A percentile compares a stretch with the other conserved stretches of the same genome.
These are phyloP conservation scores for Lactuca sativa DNA, from an alignment of 129 eudicot genomes.

Conservation along the genomic window DNA sequence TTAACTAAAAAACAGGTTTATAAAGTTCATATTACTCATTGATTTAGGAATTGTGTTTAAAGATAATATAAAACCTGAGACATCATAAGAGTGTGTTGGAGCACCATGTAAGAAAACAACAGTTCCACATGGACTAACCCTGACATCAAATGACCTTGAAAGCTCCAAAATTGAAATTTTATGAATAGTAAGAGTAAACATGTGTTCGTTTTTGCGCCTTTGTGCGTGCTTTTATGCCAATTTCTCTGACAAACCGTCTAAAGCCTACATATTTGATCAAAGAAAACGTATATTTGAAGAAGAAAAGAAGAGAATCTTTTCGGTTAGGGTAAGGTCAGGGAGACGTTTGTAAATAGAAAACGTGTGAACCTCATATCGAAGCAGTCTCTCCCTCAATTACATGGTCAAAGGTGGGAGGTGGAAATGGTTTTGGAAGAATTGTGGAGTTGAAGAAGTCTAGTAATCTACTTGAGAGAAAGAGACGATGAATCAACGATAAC, in stretches of 20 bases:
- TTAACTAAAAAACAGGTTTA: constrained; percentile 2
- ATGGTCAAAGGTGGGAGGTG: no score
- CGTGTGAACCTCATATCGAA: no score
- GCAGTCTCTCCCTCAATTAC: no score
- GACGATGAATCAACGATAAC: no score
- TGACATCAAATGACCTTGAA: constrained; percentile 70
- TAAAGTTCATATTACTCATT: not conserved
- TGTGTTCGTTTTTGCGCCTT: not conserved
- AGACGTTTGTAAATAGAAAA: no score
- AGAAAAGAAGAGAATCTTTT: no score
- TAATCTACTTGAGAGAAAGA: no score
- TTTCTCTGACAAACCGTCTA: constrained; percentile 92
- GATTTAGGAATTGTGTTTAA: not conserved
- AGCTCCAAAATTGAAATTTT: constrained; percentile 6
- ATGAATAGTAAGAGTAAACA: not conserved
- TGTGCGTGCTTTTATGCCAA: constrained; percentile 50
- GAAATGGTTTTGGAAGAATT: no score
- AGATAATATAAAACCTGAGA: constrained; percentile 57
- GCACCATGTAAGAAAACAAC: constrained; percentile 93
- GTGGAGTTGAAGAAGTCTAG: no score
- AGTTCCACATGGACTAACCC: constrained; percentile 84
- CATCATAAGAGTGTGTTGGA: constrained; percentile 97
- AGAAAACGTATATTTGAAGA: constrained; percentile 5
- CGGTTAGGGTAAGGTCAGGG: no score
- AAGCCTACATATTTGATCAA: constrained; percentile 70